Percentiles rank a stretch among this genome's conserved stretches.
These are phyloP conservation scores for Jaltomata sinuosa DNA, from an alignment of 257 asterid genomes.

Conservation along the genomic window DNA sequence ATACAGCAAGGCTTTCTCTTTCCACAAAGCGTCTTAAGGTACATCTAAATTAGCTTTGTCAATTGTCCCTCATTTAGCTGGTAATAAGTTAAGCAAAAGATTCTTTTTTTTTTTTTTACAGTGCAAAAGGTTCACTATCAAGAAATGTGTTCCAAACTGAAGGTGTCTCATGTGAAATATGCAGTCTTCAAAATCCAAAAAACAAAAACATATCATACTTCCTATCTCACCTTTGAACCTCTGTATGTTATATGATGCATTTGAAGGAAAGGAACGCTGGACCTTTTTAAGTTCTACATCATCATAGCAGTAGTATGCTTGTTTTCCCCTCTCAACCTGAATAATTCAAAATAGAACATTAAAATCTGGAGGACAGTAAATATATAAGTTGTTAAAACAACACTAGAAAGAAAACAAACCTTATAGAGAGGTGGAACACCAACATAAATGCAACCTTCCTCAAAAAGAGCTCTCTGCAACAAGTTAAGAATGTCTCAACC, in stretches of 20 bases:
- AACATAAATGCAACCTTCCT: slow-evolving; percentile 90
- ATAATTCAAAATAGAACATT: slow-evolving; percentile 5
- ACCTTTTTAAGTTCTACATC: slow-evolving; percentile 66
- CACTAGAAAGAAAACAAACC: slow-evolving; percentile 32
- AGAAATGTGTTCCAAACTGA: neutral
- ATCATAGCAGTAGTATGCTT: slow-evolving; percentile 71
- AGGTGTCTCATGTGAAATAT: neutral
- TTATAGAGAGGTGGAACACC: slow-evolving; percentile 97
- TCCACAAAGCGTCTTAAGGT: neutral
- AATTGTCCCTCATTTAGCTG: neutral
- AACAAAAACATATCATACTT: neutral
- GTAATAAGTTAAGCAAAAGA: neutral
- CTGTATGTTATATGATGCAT: slow-evolving; percentile 93
- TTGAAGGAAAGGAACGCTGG: slow-evolving; percentile 68
- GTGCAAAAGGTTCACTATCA: neutral
- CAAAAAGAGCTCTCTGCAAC: slow-evolving; percentile 86
- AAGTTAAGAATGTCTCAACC: slow-evolving; percentile 14
- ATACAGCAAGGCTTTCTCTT: neutral
- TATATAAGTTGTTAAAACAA: neutral
- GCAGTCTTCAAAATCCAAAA: neutral
- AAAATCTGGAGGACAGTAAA: neutral
- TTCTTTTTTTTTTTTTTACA: no score
- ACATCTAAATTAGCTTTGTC: neutral
- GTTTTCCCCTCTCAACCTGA: slow-evolving; percentile 96
- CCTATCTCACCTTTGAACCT: slow-evolving; percentile 76